Evolutionary conservation across 495 filamentous ascomycete species (phyloP).

Genomic region (Xylona heveae): DNA sequence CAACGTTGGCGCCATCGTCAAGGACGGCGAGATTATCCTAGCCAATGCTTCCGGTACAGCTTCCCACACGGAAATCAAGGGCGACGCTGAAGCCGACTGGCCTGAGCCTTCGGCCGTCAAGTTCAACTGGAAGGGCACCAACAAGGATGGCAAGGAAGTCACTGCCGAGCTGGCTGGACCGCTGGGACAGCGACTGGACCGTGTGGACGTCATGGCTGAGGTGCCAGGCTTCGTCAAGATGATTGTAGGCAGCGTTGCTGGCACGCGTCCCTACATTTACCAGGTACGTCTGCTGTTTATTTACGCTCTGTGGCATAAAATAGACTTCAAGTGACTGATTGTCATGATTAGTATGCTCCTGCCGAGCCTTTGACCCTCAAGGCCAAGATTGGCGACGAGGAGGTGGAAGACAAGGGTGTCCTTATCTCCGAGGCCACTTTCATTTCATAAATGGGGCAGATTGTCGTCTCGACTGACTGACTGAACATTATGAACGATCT

Average conservation of each 20-base stretch:
- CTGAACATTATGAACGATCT: too few species aligned
- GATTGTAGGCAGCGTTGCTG: conserved; percentile 66
- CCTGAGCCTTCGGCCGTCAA: conserved; percentile 57
- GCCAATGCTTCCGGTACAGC: conserved; percentile 40
- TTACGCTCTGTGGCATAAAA: conserved; percentile 9
- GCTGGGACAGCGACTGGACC: conserved; percentile 53
- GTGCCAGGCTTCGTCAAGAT: conserved; percentile 88
- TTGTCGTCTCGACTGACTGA: too few species aligned
- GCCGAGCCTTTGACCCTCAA: conserved; percentile 44
- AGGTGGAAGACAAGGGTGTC: conserved; percentile 50
- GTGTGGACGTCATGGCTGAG: conserved; percentile 90
- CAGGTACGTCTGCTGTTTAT: conserved; percentile 33
- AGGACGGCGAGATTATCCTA: conserved; percentile 57
- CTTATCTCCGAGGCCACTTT: conserved; percentile 80
- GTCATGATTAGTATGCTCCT: conserved; percentile 50
- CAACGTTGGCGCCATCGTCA: conserved; percentile 61
- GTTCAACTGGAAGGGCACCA: conserved; percentile 61
- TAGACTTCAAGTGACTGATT: too few species aligned
- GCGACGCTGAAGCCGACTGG: conserved; percentile 69
- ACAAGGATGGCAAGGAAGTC: conserved; percentile 50
- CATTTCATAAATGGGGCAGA: conserved; percentile 67
- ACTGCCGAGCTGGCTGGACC: conserved; percentile 44
- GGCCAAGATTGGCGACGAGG: conserved; percentile 61
- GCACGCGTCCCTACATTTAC: conserved; percentile 93
- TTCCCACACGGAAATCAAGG: conserved; percentile 41